Conservation (phyloP, 1,284 basidiomycete species). For the Ganoderma multipileum region DNA sequence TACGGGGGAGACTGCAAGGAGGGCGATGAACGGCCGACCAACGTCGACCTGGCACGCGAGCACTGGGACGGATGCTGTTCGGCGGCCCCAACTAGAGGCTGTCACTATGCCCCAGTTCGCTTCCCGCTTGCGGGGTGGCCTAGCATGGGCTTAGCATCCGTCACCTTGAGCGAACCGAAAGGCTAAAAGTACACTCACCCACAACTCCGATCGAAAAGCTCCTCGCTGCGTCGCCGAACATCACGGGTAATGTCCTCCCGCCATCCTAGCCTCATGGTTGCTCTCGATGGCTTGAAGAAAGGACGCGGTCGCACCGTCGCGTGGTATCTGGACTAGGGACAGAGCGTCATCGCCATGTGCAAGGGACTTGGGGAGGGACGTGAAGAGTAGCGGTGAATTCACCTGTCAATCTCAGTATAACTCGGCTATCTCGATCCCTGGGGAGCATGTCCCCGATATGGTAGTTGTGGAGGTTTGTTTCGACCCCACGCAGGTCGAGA, state of each 20-base stretch:
- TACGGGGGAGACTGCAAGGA: conserved; percentile 8
- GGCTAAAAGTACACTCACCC: background rate
- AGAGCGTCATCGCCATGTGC: background rate
- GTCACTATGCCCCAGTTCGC: conserved; percentile 17
- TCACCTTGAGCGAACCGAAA: background rate
- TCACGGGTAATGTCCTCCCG: too few relatives aligned
- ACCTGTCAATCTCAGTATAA: background rate
- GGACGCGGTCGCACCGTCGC: background rate
- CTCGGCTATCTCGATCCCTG: conserved; percentile 17
- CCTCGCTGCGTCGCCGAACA: background rate
- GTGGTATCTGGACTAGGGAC: background rate
- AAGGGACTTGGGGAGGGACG: too few relatives aligned
- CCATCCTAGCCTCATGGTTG: background rate
- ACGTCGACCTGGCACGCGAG: background rate
- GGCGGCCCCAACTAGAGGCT: conserved; percentile 17
- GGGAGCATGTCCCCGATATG: conserved; percentile 7
- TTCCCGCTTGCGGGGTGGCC: background rate
- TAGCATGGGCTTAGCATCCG: background rate
- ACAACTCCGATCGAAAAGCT: background rate
- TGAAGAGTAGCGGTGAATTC: background rate
- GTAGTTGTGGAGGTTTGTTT: conserved; percentile 20
- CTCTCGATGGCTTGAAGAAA: background rate
- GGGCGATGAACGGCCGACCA: conserved; percentile 5
- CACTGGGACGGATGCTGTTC: conserved; percentile 1
- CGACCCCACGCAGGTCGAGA: background rate